Base-by-base conservation (phyloP, 192 early-diverging fungal species). In the Dispira parvispora region DNA sequence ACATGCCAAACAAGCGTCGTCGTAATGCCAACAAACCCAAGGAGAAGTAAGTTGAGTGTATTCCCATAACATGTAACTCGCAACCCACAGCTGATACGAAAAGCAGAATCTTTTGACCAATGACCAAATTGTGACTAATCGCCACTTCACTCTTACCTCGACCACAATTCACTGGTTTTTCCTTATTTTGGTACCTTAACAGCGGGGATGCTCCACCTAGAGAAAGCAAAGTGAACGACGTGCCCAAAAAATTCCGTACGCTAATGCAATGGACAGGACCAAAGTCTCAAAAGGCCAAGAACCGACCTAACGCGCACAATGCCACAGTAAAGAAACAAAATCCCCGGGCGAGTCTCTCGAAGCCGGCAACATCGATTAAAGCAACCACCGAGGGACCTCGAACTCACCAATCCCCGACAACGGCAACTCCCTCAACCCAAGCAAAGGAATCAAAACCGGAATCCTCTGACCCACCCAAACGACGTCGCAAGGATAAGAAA, bases 1-100 rank as follows among this genome's bases (percentile, higher is more conserved):
- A 3, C 9, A 50, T 50, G 47, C 47, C 47, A 50, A 16, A 50
- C 47, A 50, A 50, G 47, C 47, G 47, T 23, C 47, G 47, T 50
- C 47, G 47, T 23, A 20, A 20, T 50, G 47, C 16, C 3, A 8
- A 16, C 47, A 50, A 50, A 8, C 47, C 47, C 47, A 50, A 50
- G 21, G 47, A 16, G 47, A 20, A 16, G 47, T 23, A 50, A 50
- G 47, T 20, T 23, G 1, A 1, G 32, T 6, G 6, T 38, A 38
- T 38, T 38, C 32, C 32, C 32, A 38, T 4, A 38, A 4, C 6
- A 6, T 38, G 6, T 38, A 38, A 38, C 32, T 38, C 32, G 6
- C 6, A 38, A 38, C 6, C 32, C 32, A 38, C n/a, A 38, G 6
- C 6, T 38, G 32, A 38, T 4, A 38, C 1, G 6, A 38, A 1